Percentiles rank a stretch among this genome's conserved stretches.
Conservation (phyloP, 345 rosid species). For the Ceriops zippeliana region DNA sequence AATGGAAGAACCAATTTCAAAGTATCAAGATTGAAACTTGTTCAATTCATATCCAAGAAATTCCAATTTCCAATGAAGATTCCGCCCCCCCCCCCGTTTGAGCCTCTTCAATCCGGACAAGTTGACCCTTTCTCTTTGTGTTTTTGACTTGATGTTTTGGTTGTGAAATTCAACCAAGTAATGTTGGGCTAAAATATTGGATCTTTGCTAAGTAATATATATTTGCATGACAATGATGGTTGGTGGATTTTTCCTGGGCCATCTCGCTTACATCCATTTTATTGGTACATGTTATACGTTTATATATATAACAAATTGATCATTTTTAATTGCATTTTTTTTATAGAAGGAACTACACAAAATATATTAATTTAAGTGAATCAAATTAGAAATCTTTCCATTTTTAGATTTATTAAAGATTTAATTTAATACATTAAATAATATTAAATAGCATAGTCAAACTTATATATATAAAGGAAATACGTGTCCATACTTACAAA, state of each 20-base stretch:
- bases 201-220: conserved; percentile 4
- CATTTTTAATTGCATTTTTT: no score
- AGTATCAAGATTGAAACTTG: background rate
- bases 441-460: background rate
- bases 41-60: background rate
- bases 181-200: conserved; percentile 10
- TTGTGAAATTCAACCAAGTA: conserved; percentile 11
- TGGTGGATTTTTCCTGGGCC: background rate
- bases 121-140: background rate
- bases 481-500: no score
- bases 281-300: no score
- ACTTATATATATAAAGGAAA: background rate
- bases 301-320: no score
- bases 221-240: background rate
- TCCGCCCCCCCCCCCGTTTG: background rate
- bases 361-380: no score
- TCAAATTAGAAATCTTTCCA: no score
- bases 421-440: no score
- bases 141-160: background rate
- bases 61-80: background rate
- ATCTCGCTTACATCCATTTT: background rate
- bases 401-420: no score
- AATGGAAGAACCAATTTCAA: background rate
- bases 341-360: no score
- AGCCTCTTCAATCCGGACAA: background rate